phyloP scores from a whole-genome alignment of 2,329 filamentous ascomycete species.

The Fusarium irregulare region DNA sequence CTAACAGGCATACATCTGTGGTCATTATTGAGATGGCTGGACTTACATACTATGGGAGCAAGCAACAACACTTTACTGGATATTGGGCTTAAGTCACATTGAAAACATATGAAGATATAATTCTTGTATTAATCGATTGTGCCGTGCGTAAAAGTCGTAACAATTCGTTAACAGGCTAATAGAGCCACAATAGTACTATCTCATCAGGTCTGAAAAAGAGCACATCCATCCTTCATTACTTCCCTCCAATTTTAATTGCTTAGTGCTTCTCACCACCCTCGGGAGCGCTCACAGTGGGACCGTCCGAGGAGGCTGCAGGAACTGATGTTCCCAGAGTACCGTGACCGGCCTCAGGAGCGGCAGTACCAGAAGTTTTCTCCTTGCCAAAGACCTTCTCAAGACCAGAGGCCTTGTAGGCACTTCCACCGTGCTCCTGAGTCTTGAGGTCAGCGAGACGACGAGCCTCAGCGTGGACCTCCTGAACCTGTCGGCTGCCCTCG shows the following conservation, averaged over 20 bases:
- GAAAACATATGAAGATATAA: neutral
- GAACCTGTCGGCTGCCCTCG: constrained; percentile 85
- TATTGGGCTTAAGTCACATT: neutral
- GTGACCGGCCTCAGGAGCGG: constrained; percentile 32
- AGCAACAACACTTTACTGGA: too few species aligned
- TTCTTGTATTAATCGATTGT: constrained; percentile 34
- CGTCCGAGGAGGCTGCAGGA: constrained; percentile 34
- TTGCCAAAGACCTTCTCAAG: constrained; percentile 69
- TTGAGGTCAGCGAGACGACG: constrained; percentile 89
- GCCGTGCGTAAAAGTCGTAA: constrained; percentile 40
- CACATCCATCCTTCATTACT: constrained; percentile 7
- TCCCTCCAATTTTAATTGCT: constrained; percentile 1
- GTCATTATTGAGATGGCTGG: neutral
- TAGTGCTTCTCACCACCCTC: constrained; percentile 43
- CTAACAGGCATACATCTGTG: neutral
- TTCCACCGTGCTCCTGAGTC: constrained; percentile 71
- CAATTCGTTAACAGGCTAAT: constrained; percentile 36
- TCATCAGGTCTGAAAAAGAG: constrained; percentile 10
- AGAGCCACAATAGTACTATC: constrained; percentile 12
- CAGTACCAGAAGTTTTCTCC: constrained; percentile 53
- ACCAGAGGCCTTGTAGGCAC: constrained; percentile 68
- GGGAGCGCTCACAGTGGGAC: constrained; percentile 41
- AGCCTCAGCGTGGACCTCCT: constrained; percentile 94
- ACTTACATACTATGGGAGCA: neutral
- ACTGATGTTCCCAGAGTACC: constrained; percentile 34